Evolutionary conservation across 768 basidiomycete genomes (phyloP).

Genomic region (Auriscalpium orientale): DNA sequence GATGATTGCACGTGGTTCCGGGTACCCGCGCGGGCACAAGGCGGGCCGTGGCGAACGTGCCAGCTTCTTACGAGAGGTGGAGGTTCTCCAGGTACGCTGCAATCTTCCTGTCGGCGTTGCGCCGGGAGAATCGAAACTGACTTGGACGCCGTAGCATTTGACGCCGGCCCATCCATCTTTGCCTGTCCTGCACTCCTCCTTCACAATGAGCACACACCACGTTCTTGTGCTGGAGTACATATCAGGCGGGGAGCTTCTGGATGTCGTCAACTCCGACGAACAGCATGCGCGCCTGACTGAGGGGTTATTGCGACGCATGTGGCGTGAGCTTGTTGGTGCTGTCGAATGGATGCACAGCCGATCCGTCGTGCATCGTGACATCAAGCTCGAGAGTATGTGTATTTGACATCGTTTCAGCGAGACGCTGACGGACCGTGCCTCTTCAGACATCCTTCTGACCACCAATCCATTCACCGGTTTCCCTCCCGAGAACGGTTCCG

Average conservation of each 20-base stretch:
- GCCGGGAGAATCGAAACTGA: background rate
- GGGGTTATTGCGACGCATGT: slow-evolving; percentile 57
- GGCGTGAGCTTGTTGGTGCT: slow-evolving; percentile 67
- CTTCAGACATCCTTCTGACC: slow-evolving; percentile 69
- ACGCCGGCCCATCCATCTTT: slow-evolving; percentile 72
- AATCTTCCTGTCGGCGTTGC: background rate
- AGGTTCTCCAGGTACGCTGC: slow-evolving; percentile 9
- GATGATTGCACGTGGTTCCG: slow-evolving; percentile 12
- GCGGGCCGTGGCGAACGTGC: slow-evolving; percentile 10
- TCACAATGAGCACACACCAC: slow-evolving; percentile 67
- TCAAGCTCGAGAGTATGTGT: slow-evolving; percentile 69
- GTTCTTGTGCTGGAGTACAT: slow-evolving; percentile 73
- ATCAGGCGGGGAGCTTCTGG: slow-evolving; percentile 75
- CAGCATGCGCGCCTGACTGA: slow-evolving; percentile 28
- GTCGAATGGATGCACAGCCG: slow-evolving; percentile 86
- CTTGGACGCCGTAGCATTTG: slow-evolving; percentile 44
- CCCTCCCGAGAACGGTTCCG: slow-evolving; percentile 35
- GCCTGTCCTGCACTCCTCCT: slow-evolving; percentile 51
- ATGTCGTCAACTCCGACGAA: slow-evolving; percentile 54
- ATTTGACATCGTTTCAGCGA: no score
- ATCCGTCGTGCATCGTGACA: slow-evolving; percentile 81
- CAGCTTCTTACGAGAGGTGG: slow-evolving; percentile 13
- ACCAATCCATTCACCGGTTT: slow-evolving; percentile 30
- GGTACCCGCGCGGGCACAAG: background rate
- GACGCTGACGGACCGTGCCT: background rate